Evolutionary conservation across 768 basidiomycete species (phyloP), one percentile per base, ranked within the genome.

Genomic region (Suillus hirtellus): DNA sequence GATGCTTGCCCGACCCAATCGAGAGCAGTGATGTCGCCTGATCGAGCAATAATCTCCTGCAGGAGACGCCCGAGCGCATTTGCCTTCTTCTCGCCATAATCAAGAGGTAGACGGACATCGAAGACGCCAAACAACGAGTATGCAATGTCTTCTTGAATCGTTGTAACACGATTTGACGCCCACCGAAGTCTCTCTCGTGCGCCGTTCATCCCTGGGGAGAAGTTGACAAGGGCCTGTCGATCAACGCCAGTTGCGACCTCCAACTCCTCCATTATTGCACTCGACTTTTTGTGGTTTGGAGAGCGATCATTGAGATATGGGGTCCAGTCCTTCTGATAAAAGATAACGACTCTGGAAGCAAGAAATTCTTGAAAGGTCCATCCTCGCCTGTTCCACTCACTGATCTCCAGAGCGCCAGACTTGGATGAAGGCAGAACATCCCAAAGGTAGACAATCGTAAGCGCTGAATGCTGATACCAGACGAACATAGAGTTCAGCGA

Each of bases 11-110:
- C 50, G 27, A 52, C 17, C 50, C 50, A 52, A 10, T 31, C 27
- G 8, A 52, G 50, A 4, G 50, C 50, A 31, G 50, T 31, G 10
- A 52, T 52, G 9, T 52, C 50, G 0, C 50, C 50, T 3, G 50
- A 52, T 1, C 27, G 50, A 52, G 50, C 50, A 9, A 52, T 15
- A 15, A 52, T 52, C 9, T 52, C 27, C 27, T 52, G 50, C 9
- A 52, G 27, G 50, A 31, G 50, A 15, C 27, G 27, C 50, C 50
- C 27, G 17, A 52, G 27, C 15, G 27, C 50, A 4, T 31, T 17
- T 52, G 27, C 27, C 50, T 52, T 52, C 27, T 52, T 31, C 46
- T 47, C 46, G 50, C 50, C 27, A 31, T 52, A 52, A 52, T 31
- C 14, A 1, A 52, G 9, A 31, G 50, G 50, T 8, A 52, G 50